phyloP scores from a whole-genome alignment of 2,329 filamentous ascomycete genomes.

The Beauveria varroae region DNA sequence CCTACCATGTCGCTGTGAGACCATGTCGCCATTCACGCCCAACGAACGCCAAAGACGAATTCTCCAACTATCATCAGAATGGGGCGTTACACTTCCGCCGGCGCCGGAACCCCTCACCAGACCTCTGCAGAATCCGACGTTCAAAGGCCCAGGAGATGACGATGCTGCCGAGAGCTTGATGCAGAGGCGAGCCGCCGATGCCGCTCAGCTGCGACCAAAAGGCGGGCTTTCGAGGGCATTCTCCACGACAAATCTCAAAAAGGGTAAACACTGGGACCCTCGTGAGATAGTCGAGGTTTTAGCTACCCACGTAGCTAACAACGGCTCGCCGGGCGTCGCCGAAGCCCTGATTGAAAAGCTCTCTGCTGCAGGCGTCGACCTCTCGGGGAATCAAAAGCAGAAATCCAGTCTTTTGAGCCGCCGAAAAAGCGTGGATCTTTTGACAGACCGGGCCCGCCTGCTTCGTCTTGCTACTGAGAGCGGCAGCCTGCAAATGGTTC shows the following conservation, averaged over 20 bases:
- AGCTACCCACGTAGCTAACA: constrained; percentile 39
- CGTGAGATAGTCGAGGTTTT: constrained; percentile 46
- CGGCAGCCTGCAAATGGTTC: constrained; percentile 44
- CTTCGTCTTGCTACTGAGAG: constrained; percentile 44
- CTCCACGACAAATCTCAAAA: constrained; percentile 31
- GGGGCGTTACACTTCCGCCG: constrained; percentile 37
- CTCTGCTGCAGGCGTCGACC: constrained; percentile 39
- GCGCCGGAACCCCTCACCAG: constrained; percentile 32
- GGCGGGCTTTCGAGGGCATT: constrained; percentile 32
- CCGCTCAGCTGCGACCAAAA: constrained; percentile 29
- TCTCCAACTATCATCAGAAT: constrained; percentile 42
- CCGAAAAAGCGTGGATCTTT: constrained; percentile 41
- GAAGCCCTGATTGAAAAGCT: constrained; percentile 47
- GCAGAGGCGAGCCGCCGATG: constrained; percentile 34
- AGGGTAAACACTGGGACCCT: constrained; percentile 44
- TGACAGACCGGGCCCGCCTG: constrained; percentile 41
- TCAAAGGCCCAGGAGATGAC: constrained; percentile 42
- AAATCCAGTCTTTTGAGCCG: constrained; percentile 41
- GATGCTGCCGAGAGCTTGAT: constrained; percentile 46
- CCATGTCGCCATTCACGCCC: constrained; percentile 13
- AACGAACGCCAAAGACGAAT: constrained; percentile 40
- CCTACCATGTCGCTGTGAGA: neutral
- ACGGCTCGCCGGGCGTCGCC: constrained; percentile 46
- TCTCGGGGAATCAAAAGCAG: constrained; percentile 41
- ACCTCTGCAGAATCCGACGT: constrained; percentile 34